Base-by-base conservation (phyloP, 2,329 filamentous ascomycete species). In the Cladosporium oxysporum region DNA sequence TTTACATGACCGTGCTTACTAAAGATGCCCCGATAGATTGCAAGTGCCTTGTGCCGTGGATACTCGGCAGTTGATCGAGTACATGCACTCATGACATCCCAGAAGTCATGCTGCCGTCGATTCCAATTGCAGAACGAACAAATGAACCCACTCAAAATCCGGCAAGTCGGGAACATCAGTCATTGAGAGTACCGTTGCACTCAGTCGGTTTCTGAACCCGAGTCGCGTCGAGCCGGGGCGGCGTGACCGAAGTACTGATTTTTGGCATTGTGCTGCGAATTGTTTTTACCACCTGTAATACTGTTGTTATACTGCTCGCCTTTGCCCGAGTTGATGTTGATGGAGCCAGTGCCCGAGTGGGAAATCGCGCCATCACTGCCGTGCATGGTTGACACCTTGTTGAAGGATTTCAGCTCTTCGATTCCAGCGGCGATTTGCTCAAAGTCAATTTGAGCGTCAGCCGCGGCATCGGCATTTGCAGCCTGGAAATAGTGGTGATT, bases 301-400 rank as follows among this genome's bases (percentile, higher is more conserved):
- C 29, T 58, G 53, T 35, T 58, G 53, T 5, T 58, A 16, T 31
- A 58, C 28, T 58, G 53, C 53, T 58, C 53, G 21, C 53, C 53
- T 21, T 21, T 21, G 14, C 53, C 53, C 21, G 18, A n/a, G 5
- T 58, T 33, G 16, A 58, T 4, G 26, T 23, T 26, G 18, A 49
- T 49, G 23, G 44, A 21, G 44, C 44, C 44, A 11, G 44, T 4
- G 10, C 44, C 44, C 18, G 44, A 49, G 18, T 49, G 44, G 18
- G 3, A 2, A 18, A 23, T 21, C n/a, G 10, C n/a, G 7, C 18
- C 44, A 4, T 23, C 44, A 11, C n/a, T 12, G 44, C 26, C 44
- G 10, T 23, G 44, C 44, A 33, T 10, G 31, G 8, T 33, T 10
- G 31, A 33, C 31, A 10, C 31, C 11, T 33, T 33, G 31, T 10